Evolutionary conservation across 177 flowering plant species (phyloP), one percentile per base, ranked within the genome.

Genomic region (Vitis hybrid): DNA sequence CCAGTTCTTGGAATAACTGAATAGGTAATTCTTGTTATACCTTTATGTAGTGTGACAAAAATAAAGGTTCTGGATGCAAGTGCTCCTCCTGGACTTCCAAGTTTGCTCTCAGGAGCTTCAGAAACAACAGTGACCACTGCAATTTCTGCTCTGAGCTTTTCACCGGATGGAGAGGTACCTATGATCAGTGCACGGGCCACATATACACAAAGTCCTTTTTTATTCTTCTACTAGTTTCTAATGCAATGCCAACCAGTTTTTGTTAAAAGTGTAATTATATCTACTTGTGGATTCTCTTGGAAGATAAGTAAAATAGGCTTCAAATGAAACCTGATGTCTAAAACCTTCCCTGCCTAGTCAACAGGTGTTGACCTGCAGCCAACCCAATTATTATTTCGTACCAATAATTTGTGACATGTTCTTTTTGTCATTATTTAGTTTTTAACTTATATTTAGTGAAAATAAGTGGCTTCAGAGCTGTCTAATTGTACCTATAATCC

Each of bases 161-260:
- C 99, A 22, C 99, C 93, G 2, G 97, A 95, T 82, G 98, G 99
- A 80, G 98, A 95, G 98, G 99, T 95, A 89, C 22, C 17, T 28
- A 14, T 24, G 6, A 17, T 10, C 65, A 17, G 53, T 18, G 31
- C 33, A 44, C 54, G 4, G 53, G 12, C 18, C 31, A n/a, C 31
- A 31, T 62, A 62, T 28, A 4, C 8, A n/a, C 52, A 28, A 3
- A 33, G 9, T 64, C 11, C 54, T 11, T 49, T 24, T 50, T 64
- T 1, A 49, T 13, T 14, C 17, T 19, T 12, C 31, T 49, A 64
- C 31, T 20, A 0, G 19, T 28, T 49, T 28, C 28, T 64, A 24
- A 47, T 64, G 67, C 2, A 11, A 18, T 47, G 22, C 67, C 65
- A 62, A 19, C 66, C 66, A 62, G 17, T 62, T 64, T 50, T 3